Conservation (phyloP, 148 eudicot genomes). For the Mesembryanthemum crystallinum region DNA sequence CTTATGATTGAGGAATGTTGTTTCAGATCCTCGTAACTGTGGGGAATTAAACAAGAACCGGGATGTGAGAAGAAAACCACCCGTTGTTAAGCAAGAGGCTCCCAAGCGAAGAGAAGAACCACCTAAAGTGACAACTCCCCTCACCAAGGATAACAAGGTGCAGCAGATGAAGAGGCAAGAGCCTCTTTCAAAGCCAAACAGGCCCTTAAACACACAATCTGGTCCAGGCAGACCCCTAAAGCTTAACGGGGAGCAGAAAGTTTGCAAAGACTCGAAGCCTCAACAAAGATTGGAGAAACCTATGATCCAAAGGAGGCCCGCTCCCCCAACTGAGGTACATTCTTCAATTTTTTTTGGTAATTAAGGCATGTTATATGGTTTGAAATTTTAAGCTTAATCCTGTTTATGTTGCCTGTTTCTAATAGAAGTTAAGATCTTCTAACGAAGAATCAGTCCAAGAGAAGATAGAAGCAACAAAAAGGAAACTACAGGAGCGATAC, state of each 20-base stretch:
- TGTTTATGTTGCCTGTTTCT: conserved; percentile 15
- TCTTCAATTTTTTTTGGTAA: background rate
- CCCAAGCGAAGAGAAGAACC: conserved; percentile 36
- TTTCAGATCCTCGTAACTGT: conserved; percentile 74
- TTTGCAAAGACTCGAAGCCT: conserved; percentile 30
- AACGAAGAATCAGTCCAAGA: conserved; percentile 41
- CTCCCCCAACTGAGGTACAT: conserved; percentile 53
- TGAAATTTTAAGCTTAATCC: background rate
- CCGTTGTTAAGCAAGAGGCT: conserved; percentile 32
- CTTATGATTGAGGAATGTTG: conserved; percentile 31
- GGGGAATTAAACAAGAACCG: conserved; percentile 70
- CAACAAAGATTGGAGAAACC: conserved; percentile 46
- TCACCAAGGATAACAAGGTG: conserved; percentile 39
- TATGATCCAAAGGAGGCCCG: conserved; percentile 47
- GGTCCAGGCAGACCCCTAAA: conserved; percentile 63
- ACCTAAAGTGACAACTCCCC: conserved; percentile 30
- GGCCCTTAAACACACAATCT: conserved; percentile 42
- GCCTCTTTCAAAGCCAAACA: conserved; percentile 42
- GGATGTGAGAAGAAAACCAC: conserved; percentile 45
- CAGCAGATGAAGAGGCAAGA: conserved; percentile 44
- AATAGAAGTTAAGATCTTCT: conserved; percentile 37
- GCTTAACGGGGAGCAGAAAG: conserved; percentile 33
- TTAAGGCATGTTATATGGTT: background rate
- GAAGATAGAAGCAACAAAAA: conserved; percentile 74
- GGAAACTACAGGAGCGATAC: conserved; percentile 91